Base-by-base conservation (phyloP, 495 filamentous ascomycete genomes). In the Daldinia childiae region DNA sequence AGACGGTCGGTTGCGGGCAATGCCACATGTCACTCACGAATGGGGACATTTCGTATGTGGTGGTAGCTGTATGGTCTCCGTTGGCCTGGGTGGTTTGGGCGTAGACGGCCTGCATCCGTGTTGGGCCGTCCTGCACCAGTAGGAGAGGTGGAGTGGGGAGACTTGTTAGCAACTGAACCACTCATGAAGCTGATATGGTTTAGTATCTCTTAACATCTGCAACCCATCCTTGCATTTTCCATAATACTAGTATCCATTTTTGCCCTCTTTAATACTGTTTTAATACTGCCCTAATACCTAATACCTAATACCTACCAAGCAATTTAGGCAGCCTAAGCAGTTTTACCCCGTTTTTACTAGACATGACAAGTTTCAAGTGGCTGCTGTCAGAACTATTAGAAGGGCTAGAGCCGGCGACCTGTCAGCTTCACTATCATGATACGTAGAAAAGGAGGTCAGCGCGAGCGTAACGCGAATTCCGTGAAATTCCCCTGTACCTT, bases 21-120 rank as follows among this genome's bases (percentile, higher is more conserved):
- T 74, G 72, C 72, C 72, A 74, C 72, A 74, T 74, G 72, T 74
- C 72, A 74, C 66, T 64, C 68, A 26, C 64, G 67, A 71, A 74
- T 74, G 72, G 72, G 72, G 67, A 52, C 72, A 62, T 64, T 69
- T 71, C 63, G 66, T 61, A 74, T 74, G 72, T 74, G 72, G 72
- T 74, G 50, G 72, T 62, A 56, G 72, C 63, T 74, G 67, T 74
- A 52, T 74, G 72, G 72, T 58, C 72, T 74, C 72, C 63, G 63
- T 74, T 68, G 63, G 64, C 19, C 38, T 74, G 72, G 67, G 52
- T 64, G 56, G 60, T 68, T 72, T 68, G 64, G 64, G 66, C 68
- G 72, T 55, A 63, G 58, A 56, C 63, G 54, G 54, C 68, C 63
- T 68, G 72, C 72, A 74, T 67, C 63, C 48, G 29, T 67, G 63